These are phyloP conservation scores for Neohortaea acidophila DNA, from an alignment of 495 filamentous ascomycete genomes.

Conservation along the genomic window DNA sequence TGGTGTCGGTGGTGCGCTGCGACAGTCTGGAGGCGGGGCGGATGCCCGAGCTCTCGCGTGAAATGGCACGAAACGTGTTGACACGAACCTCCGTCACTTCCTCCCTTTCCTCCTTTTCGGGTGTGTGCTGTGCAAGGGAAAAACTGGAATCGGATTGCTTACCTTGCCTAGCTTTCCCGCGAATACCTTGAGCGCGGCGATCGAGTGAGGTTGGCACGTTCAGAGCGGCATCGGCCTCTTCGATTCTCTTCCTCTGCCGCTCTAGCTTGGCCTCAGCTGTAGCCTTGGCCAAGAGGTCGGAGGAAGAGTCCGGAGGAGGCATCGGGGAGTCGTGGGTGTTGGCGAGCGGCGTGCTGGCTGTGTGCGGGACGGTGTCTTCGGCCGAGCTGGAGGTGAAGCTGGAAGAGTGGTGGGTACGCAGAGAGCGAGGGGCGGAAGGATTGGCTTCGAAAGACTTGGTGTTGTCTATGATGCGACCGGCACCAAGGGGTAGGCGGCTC, in stretches of 20 bases:
- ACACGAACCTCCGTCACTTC: conserved; percentile 7
- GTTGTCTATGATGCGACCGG: too few species aligned
- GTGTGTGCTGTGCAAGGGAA: too few species aligned
- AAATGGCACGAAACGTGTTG: conserved; percentile 11
- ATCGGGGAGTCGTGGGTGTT: conserved; percentile 2
- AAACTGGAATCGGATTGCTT: conserved; percentile 8
- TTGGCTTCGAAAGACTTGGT: too few species aligned
- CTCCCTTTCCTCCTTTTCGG: conserved; percentile 1
- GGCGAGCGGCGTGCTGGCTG: background rate
- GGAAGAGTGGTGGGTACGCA: too few species aligned
- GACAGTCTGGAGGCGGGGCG: conserved; percentile 16
- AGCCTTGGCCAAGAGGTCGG: background rate
- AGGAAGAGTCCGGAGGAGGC: background rate
- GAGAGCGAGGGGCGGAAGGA: too few species aligned
- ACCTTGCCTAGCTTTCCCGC: conserved; percentile 11
- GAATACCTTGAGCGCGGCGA: conserved; percentile 3
- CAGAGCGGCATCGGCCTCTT: conserved; percentile 14
- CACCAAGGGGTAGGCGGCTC: conserved; percentile 14
- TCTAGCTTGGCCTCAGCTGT: conserved; percentile 14
- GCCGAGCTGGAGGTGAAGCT: conserved; percentile 1
- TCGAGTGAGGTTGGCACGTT: conserved; percentile 3
- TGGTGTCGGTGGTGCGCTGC: conserved; percentile 11
- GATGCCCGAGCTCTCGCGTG: conserved; percentile 5
- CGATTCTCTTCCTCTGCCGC: conserved; percentile 14
- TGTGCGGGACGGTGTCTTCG: conserved; percentile 1